Evolutionary conservation across 1,284 basidiomycete genomes (phyloP).

Genomic region (Irpex sp.): DNA sequence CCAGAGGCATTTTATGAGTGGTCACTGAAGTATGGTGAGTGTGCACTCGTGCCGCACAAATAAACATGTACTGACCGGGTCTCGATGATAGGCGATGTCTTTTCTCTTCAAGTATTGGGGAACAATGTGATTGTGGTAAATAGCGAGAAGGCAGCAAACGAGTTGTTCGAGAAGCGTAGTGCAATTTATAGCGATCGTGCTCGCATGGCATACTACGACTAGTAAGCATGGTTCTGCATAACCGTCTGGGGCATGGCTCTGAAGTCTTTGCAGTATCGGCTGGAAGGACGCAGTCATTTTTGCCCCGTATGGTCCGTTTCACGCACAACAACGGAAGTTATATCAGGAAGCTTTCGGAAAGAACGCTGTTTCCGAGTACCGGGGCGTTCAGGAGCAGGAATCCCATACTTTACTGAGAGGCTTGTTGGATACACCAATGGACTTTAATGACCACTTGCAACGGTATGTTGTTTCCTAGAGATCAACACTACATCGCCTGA

Average conservation of each 20-base stretch:
- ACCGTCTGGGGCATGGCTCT: not conserved
- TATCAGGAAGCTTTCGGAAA: slow-evolving; percentile 1
- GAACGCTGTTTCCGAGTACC: not conserved
- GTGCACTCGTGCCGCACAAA: not conserved
- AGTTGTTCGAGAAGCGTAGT: slow-evolving; percentile 8
- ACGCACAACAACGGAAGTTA: slow-evolving; percentile 3
- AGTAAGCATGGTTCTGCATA: not conserved
- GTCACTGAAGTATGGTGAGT: slow-evolving; percentile 3
- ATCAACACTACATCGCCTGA: not conserved
- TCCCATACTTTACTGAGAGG: slow-evolving; percentile 1
- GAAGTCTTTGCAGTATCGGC: not conserved
- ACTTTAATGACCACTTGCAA: not conserved
- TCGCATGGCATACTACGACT: not conserved
- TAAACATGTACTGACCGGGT: not conserved
- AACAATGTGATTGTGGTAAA: slow-evolving; percentile 1
- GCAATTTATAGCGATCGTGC: slow-evolving; percentile 4
- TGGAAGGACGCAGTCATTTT: not conserved
- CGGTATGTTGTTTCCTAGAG: not conserved
- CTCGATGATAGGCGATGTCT: not conserved
- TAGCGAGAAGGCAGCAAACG: not conserved
- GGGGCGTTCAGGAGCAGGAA: slow-evolving; percentile 1
- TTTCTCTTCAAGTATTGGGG: not conserved
- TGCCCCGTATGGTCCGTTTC: slow-evolving; percentile 4
- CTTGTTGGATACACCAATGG: not conserved
- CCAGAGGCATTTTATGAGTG: not conserved